These are phyloP conservation scores for Jatropha podagrica DNA, from an alignment of 441 rosid genomes.

Conservation along the genomic window DNA sequence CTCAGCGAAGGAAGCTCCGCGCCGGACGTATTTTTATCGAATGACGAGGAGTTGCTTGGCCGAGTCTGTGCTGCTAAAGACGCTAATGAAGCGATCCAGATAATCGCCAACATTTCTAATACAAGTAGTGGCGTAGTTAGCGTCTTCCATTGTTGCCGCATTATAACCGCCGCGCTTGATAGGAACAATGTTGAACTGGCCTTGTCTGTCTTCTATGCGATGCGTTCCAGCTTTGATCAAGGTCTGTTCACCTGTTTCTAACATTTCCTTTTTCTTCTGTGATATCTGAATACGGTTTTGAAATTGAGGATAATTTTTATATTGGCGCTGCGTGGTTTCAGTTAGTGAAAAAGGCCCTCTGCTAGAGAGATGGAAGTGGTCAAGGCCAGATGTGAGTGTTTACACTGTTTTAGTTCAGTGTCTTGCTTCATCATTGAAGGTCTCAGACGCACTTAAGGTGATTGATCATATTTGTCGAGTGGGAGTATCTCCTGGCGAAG, in stretches of 20 bases:
- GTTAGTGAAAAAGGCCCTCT: slow-evolving; percentile 50
- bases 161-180: slow-evolving; percentile 57
- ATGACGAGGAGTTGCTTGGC: slow-evolving; percentile 42
- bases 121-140: slow-evolving; percentile 44
- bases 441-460: slow-evolving; percentile 76
- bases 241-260: slow-evolving; percentile 32
- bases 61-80: slow-evolving; percentile 54
- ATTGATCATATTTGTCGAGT: slow-evolving; percentile 73
- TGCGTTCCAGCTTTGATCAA: slow-evolving; percentile 81
- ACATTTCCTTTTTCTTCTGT: not conserved
- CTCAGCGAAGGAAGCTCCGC: slow-evolving; percentile 28
- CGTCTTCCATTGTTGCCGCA: slow-evolving; percentile 50
- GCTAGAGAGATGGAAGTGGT: slow-evolving; percentile 82
- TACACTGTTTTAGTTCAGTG: slow-evolving; percentile 60
- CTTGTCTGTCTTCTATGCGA: slow-evolving; percentile 74
- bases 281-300: not conserved
- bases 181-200: slow-evolving; percentile 75
- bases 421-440: slow-evolving; percentile 75
- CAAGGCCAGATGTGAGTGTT: slow-evolving; percentile 74
- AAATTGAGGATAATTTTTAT: not conserved
- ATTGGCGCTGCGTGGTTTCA: not conserved
- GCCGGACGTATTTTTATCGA: slow-evolving; percentile 19
- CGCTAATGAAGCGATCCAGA: slow-evolving; percentile 59
- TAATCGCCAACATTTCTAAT: slow-evolving; percentile 38
- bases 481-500: slow-evolving; percentile 84